phyloP scores from a whole-genome alignment of 495 filamentous ascomycete species.

The Penicillium salamii region DNA sequence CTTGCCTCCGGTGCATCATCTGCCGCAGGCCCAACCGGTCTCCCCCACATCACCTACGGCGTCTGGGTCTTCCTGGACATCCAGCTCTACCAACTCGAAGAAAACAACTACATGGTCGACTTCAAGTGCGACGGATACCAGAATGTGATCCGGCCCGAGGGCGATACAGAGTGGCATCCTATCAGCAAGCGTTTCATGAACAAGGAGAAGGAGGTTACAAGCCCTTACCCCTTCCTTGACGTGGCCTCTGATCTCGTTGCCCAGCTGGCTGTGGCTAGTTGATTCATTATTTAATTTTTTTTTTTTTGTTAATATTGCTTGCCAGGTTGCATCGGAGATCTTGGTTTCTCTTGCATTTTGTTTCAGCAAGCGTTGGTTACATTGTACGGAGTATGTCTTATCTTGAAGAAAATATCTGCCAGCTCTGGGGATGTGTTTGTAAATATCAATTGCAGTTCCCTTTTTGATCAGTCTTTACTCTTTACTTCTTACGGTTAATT shows the following conservation, averaged over 20 bases:
- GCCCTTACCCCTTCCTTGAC: conserved; percentile 55
- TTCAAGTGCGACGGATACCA: conserved; percentile 99
- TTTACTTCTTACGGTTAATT: no score
- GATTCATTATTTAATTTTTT: conserved; percentile 1
- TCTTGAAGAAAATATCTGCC: conserved; percentile 9
- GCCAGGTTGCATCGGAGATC: conserved; percentile 2
- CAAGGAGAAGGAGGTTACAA: conserved; percentile 55
- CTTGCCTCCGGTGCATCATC: conserved; percentile 40
- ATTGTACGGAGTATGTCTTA: conserved; percentile 8
- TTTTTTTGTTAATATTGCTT: conserved; percentile 5
- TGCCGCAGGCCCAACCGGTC: conserved; percentile 34
- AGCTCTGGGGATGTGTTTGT: neutral
- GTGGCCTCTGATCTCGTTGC: conserved; percentile 54
- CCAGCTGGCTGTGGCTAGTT: conserved; percentile 46
- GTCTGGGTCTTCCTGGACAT: conserved; percentile 85
- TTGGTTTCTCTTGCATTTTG: conserved; percentile 10
- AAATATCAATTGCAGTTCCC: neutral
- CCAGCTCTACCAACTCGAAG: conserved; percentile 93
- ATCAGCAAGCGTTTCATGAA: conserved; percentile 48
- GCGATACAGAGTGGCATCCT: conserved; percentile 43
- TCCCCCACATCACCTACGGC: conserved; percentile 39
- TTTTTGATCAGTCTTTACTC: neutral
- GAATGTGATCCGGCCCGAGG: conserved; percentile 56
- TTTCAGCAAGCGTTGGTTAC: conserved; percentile 18
- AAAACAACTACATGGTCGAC: conserved; percentile 90